A percentile compares a stretch with the other conserved stretches of the same genome.
Conservation (phyloP, 345 rosid species). For the Melaleuca alternifolia region DNA sequence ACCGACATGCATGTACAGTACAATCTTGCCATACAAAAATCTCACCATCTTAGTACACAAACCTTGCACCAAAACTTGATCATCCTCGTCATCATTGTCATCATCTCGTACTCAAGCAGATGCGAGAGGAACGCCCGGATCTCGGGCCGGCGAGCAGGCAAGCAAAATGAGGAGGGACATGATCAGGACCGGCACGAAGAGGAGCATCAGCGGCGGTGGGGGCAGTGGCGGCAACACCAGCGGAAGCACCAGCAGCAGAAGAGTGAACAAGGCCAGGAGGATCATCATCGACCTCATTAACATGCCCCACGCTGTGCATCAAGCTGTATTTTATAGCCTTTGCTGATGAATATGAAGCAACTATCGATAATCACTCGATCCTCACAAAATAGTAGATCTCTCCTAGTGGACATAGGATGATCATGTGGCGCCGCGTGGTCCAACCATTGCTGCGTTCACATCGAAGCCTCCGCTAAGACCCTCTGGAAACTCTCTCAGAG, state of each 20-base stretch:
- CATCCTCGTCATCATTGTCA: background rate
- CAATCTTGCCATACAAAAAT: background rate
- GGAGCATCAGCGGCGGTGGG: constrained; percentile 22
- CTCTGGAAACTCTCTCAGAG: background rate
- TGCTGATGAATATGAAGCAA: background rate
- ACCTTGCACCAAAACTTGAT: background rate
- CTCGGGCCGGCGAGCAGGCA: constrained; percentile 7
- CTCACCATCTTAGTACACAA: background rate
- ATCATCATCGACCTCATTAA: constrained; percentile 2
- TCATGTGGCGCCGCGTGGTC: background rate
- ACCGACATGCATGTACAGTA: background rate
- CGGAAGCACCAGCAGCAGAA: constrained; percentile 15
- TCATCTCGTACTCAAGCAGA: background rate
- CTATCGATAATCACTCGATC: background rate
- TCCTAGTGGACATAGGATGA: background rate
- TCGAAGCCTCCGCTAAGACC: background rate
- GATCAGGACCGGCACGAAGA: constrained; percentile 21
- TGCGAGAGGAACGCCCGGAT: background rate
- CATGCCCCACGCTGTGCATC: background rate
- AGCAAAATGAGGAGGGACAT: constrained; percentile 14
- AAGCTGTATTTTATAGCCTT: background rate
- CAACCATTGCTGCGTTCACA: background rate
- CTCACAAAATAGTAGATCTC: background rate
- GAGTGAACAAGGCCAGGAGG: constrained; percentile 4
- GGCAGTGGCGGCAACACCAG: constrained; percentile 23